Percentiles rank a stretch among this genome's conserved stretches.
Conservation (phyloP, 257 asterid genomes). For the Salvia rosmarinus region DNA sequence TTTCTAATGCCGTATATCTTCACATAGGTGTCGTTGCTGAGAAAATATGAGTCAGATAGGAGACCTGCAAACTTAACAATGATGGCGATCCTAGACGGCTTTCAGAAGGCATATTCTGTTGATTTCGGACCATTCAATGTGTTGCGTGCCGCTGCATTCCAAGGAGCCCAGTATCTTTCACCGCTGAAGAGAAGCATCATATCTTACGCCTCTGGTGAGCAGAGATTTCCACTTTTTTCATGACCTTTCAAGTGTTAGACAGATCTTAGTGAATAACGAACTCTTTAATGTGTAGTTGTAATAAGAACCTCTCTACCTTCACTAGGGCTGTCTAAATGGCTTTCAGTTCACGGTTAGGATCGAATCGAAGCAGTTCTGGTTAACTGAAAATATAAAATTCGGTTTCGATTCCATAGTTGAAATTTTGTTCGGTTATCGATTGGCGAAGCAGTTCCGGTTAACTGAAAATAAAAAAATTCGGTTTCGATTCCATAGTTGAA, state of each 20-base stretch:
- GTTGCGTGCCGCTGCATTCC: conserved; percentile 86
- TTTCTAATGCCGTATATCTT: neutral
- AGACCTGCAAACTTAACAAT: conserved; percentile 71
- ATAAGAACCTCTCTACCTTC: neutral
- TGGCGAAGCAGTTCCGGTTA: no score
- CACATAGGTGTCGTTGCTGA: conserved; percentile 67
- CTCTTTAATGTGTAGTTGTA: conserved; percentile 15
- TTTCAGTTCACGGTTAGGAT: no score
- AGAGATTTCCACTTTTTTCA: conserved; percentile 65
- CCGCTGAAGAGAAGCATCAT: conserved; percentile 79
- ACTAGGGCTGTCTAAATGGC: no score
- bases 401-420: no score
- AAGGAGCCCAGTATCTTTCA: conserved; percentile 73
- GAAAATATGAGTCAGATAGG: conserved; percentile 82
- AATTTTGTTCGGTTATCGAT: no score
- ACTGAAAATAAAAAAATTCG: no score
- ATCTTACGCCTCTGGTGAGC: conserved; percentile 84
- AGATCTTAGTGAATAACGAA: conserved; percentile 11
- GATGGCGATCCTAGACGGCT: conserved; percentile 92
- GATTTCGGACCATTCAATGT: conserved; percentile 82
- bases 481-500: no score
- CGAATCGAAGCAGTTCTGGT: no score
- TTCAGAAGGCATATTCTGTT: conserved; percentile 90
- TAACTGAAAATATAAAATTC: no score
- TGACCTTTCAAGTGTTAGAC: conserved; percentile 36